A percentile compares a stretch with the other conserved stretches of the same genome.
Evolutionary conservation across 192 early-diverging fungal genomes (phyloP).

Genomic region (Rhizophagus clarus): DNA sequence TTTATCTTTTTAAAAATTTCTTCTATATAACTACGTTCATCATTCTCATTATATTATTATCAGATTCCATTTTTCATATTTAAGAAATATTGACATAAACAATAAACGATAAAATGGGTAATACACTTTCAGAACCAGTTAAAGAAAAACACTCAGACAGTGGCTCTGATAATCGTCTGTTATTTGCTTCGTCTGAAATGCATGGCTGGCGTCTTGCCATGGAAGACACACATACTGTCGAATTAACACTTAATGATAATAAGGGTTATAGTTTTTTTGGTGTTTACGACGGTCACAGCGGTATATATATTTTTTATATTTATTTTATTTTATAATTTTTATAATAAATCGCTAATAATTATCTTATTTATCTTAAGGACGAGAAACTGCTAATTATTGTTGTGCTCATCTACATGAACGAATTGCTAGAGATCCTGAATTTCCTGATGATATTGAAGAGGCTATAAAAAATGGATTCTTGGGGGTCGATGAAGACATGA

Average conservation of each 20-base stretch:
- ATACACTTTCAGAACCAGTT: conserved; percentile 93
- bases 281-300: conserved; percentile 98
- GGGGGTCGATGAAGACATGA: conserved; percentile 75
- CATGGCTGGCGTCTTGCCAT: conserved; percentile 98
- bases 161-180: conserved; percentile 74
- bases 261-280: conserved; percentile 84
- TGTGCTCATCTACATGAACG: conserved; percentile 76
- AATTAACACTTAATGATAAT: conserved; percentile 69
- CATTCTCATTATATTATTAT: too few species aligned
- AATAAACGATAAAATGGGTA: conserved; percentile 72
- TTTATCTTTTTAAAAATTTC: too few species aligned
- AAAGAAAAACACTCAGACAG: conserved; percentile 81
- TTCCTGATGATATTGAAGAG: conserved; percentile 64
- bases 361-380: conserved; percentile 44
- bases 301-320: conserved; percentile 41
- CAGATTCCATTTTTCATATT: too few species aligned
- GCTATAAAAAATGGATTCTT: conserved; percentile 89
- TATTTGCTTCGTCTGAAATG: conserved; percentile 90
- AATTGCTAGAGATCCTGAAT: conserved; percentile 65
- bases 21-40: too few species aligned
- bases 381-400: conserved; percentile 80
- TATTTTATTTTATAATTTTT: too few species aligned
- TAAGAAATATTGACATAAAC: not conserved
- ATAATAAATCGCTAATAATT: not conserved
- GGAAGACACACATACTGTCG: conserved; percentile 96